Base-by-base conservation (phyloP, 345 rosid genomes). In the Bruguiera sexangula region DNA sequence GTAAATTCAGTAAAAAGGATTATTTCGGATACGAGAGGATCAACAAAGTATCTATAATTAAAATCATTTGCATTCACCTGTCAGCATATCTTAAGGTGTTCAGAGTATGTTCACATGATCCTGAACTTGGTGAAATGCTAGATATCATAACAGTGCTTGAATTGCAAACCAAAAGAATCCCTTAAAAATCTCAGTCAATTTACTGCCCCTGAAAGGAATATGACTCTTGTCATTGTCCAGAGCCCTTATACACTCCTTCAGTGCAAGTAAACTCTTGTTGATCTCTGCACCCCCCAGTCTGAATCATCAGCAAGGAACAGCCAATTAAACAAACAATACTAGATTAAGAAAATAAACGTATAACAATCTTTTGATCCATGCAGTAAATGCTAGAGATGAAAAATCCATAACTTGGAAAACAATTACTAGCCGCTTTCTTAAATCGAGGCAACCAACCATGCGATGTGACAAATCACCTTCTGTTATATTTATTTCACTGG, bases 231-330 rank as follows among this genome's bases (percentile, higher is more conserved):
- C 97, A 85, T 89, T 95, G 84, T 95, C 99, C 69, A 95, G 97
- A 75, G 99, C 99, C 84, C 99, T 87, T 22, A 95, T 95, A 76
- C 99, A 95, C 72, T 95, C 97, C 85, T 95, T 95, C 59, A 95
- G 71, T 43, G 99, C 99, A 60, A 95, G 96, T 69, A 92, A 83
- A 79, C 98, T 91, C 87, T 89, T 94, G 80, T 94, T 94, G 82
- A 94, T 94, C 82, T 94, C 98, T 50, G 97, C 99, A 70, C 99
- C 99, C 84, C 91, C 99, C 93, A 95, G 86, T 84, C 99, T 95
- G 85, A 75, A 76, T 60, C 75, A 27, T 26, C 63, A n/a, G 64
- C 58, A 52, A 56, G 50, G 62, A 61, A 72, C n/a, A 39, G 24
- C 73, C 70, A 48, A 62, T 69, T 63, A 76, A 69, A 22, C 57